A percentile compares a stretch with the other conserved stretches of the same genome.
Evolutionary conservation across 2,329 filamentous ascomycete species (phyloP).

Genomic region (Penicillium occitanis): DNA sequence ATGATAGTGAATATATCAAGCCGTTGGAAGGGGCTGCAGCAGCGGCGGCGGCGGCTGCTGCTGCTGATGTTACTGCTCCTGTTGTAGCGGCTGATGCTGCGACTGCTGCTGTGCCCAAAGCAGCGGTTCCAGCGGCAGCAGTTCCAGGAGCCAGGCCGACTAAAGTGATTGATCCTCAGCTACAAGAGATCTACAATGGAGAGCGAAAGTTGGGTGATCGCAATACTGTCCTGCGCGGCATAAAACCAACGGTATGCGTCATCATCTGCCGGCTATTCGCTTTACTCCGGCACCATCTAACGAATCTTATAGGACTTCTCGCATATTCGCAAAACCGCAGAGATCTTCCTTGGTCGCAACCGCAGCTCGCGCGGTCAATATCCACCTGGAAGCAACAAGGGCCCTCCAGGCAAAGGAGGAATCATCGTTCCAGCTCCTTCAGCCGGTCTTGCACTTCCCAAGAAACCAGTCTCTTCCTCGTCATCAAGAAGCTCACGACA

Average conservation of each 20-base stretch:
- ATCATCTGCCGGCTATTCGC: too few relatives aligned
- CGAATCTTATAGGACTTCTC: conserved; percentile 77
- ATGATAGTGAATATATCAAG: conserved; percentile 91
- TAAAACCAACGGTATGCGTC: conserved; percentile 77
- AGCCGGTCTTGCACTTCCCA: conserved; percentile 40
- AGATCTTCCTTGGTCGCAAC: conserved; percentile 66
- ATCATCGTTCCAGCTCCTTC: conserved; percentile 37
- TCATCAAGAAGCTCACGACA: conserved; percentile 51
- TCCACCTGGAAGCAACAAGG: conserved; percentile 36
- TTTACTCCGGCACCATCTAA: background rate
- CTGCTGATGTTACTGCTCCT: conserved; percentile 42
- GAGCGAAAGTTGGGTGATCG: conserved; percentile 91
- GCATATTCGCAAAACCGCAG: conserved; percentile 81
- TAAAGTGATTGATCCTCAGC: conserved; percentile 74
- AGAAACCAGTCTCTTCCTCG: conserved; percentile 34
- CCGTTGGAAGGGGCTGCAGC: conserved; percentile 63
- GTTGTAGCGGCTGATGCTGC: conserved; percentile 50
- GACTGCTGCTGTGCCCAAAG: conserved; percentile 49
- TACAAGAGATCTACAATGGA: conserved; percentile 85
- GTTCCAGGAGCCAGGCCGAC: conserved; percentile 51
- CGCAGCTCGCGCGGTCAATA: conserved; percentile 40
- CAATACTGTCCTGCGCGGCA: conserved; percentile 81
- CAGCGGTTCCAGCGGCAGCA: conserved; percentile 41
- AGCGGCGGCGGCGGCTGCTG: conserved; percentile 41
- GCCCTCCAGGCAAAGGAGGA: conserved; percentile 31